Conservation (phyloP, 2,329 filamentous ascomycete species). For the Aspergillus fumigatiaffinis region DNA sequence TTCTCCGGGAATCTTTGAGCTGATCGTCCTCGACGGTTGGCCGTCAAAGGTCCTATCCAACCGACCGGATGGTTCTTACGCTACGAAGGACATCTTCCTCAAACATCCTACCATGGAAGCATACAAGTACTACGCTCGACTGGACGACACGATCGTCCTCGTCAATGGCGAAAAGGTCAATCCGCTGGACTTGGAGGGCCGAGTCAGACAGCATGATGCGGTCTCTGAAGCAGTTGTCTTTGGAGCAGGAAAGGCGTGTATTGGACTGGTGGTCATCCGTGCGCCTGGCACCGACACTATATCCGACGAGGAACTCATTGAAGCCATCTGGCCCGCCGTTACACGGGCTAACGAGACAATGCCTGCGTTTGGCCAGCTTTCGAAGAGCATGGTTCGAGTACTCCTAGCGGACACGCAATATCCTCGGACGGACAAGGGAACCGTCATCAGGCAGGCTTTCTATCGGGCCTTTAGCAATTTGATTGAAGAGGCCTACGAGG, state of each 20-base stretch:
- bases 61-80: slow-evolving; percentile 46
- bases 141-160: slow-evolving; percentile 47
- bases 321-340: slow-evolving; percentile 49
- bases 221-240: slow-evolving; percentile 58
- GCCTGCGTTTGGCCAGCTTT: slow-evolving; percentile 53
- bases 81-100: slow-evolving; percentile 49
- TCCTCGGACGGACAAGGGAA: slow-evolving; percentile 54
- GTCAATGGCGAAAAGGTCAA: slow-evolving; percentile 51
- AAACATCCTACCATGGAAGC: slow-evolving; percentile 42
- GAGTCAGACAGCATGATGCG: slow-evolving; percentile 49
- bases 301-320: slow-evolving; percentile 44
- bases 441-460: slow-evolving; percentile 50
- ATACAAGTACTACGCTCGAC: slow-evolving; percentile 47
- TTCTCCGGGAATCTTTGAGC: slow-evolving; percentile 35
- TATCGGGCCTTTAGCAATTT: slow-evolving; percentile 45
- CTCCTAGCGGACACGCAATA: slow-evolving; percentile 45
- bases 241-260: slow-evolving; percentile 50
- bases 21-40: slow-evolving; percentile 34
- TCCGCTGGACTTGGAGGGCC: slow-evolving; percentile 50
- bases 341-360: slow-evolving; percentile 48
- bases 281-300: slow-evolving; percentile 43
- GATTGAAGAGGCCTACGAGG: slow-evolving; percentile 45
- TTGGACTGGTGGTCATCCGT: slow-evolving; percentile 53
- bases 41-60: slow-evolving; percentile 43
- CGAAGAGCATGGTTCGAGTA: slow-evolving; percentile 51